Evolutionary conservation across 345 rosid genomes (phyloP).

Genomic region (Camelina hispida): DNA sequence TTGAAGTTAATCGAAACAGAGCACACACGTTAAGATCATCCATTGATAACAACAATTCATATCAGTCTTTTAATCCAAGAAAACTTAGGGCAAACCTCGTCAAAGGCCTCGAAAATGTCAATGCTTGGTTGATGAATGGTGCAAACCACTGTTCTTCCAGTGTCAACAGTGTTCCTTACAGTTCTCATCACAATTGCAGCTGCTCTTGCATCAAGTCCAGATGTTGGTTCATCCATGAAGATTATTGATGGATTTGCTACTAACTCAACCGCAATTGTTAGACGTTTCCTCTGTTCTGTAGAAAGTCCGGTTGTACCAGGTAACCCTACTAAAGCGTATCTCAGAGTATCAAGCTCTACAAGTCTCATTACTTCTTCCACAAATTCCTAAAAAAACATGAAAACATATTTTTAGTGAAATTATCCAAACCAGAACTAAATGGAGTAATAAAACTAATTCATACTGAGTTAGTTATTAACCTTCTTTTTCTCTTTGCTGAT

Average conservation of each 20-base stretch:
- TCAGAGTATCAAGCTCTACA: conserved; percentile 77
- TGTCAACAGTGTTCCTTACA: conserved; percentile 92
- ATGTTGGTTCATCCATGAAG: conserved; percentile 98
- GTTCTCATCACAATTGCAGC: conserved; percentile 98
- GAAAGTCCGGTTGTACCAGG: conserved; percentile 88
- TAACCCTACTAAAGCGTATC: conserved; percentile 83
- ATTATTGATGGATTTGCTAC: conserved; percentile 95
- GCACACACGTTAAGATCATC: conserved; percentile 10
- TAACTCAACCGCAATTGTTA: conserved; percentile 95
- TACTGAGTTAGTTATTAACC: conserved; percentile 41
- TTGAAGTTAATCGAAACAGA: conserved; percentile 9
- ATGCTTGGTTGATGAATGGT: conserved; percentile 96
- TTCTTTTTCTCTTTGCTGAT: conserved; percentile 62
- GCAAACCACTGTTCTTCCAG: conserved; percentile 95
- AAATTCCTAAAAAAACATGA: conserved; percentile 65
- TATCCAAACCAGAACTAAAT: conserved; percentile 17
- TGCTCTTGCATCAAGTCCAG: conserved; percentile 97
- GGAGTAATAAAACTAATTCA: conserved; percentile 10
- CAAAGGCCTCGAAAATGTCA: conserved; percentile 92
- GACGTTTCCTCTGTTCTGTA: conserved; percentile 91
- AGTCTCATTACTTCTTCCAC: conserved; percentile 93
- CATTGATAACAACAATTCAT: conserved; percentile 14
- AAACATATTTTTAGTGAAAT: conserved; percentile 2
- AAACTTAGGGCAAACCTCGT: conserved; percentile 64
- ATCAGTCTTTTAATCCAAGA: conserved; percentile 8